A percentile compares a stretch with the other conserved stretches of the same genome.
phyloP scores from a whole-genome alignment of 192 early-diverging fungal genomes.

The Backusella liffmaniae region DNA sequence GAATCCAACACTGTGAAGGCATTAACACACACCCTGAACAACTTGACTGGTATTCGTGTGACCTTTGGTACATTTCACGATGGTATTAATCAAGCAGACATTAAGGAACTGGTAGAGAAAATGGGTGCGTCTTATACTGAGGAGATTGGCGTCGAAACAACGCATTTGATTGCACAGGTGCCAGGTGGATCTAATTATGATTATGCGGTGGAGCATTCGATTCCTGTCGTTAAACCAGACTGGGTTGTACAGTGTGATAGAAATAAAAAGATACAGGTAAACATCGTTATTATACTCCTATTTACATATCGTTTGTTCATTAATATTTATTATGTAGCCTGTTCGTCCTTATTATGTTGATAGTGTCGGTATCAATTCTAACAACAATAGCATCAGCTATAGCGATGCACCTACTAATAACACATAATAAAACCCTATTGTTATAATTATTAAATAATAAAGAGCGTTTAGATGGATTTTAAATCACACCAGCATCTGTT shows the following conservation, averaged over 20 bases:
- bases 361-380: conserved; percentile 14
- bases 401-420: background rate
- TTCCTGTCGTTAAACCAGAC: conserved; percentile 93
- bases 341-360: conserved; percentile 55
- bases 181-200: conserved; percentile 86
- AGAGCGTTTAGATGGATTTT: background rate
- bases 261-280: conserved; percentile 82
- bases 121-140: conserved; percentile 92
- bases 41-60: conserved; percentile 93
- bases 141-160: conserved; percentile 80
- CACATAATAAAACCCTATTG: background rate
- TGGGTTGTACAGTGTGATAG: conserved; percentile 92
- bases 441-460: background rate
- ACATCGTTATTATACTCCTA: no score
- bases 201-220: conserved; percentile 81
- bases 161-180: conserved; percentile 87
- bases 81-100: conserved; percentile 64
- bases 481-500: background rate
- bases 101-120: conserved; percentile 72
- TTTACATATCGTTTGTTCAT: background rate
- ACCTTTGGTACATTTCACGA: conserved; percentile 89
- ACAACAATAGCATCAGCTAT: background rate
- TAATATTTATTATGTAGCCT: conserved; percentile 21
- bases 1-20: conserved; percentile 72
- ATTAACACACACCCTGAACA: conserved; percentile 90